Base-by-base conservation (phyloP, 352 stramenopile genomes). In the Pythium scleroteichum region DNA sequence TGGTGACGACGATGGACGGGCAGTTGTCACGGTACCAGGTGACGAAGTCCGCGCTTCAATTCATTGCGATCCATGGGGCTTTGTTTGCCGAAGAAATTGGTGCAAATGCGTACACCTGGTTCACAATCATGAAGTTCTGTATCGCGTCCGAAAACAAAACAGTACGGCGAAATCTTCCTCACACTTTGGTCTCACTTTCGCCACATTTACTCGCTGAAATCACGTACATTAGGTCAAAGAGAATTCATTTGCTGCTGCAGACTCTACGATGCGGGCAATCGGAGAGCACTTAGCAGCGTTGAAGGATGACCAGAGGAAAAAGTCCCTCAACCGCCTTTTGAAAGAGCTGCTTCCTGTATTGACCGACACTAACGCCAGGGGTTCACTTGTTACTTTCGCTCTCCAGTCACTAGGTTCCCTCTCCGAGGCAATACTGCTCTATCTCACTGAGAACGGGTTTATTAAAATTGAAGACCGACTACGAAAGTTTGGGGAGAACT, bases 71-170 rank as follows among this genome's bases (percentile, higher is more conserved):
- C 10, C 74, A 88, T 39, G 67, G 68, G 17, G 26, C 54, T 5
- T 61, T 65, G 13, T 88, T 92, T 48, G 38, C 55, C 6, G 61
- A 77, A 29, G 77, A 90, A 48, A 85, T 90, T 27, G 82, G 79
- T 0, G 22, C 62, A n/a, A 85, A 72, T 58, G 72, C 71, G 3
- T 63, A 75, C 23, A 50, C 59, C 16, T 90, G 79, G 82, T 88
- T 86, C 57, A 73, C 73, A 3, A 89, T 87, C 54, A 85, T 87
- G 73, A 85, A 85, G 32, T 88, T 77, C 61, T 92, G 80, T 55
- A 85, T 62, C 16, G 59, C 68, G 39, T 84, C 64, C 22, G 79
- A 89, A 7, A 90, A 73, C 68, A 94, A 94, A 58, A 92, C 72
- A 57, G 85, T 92, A 47, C 32, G 27, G 32, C 20, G 26, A 54